phyloP scores from a whole-genome alignment of 345 rosid species.

The Viola odorata region DNA sequence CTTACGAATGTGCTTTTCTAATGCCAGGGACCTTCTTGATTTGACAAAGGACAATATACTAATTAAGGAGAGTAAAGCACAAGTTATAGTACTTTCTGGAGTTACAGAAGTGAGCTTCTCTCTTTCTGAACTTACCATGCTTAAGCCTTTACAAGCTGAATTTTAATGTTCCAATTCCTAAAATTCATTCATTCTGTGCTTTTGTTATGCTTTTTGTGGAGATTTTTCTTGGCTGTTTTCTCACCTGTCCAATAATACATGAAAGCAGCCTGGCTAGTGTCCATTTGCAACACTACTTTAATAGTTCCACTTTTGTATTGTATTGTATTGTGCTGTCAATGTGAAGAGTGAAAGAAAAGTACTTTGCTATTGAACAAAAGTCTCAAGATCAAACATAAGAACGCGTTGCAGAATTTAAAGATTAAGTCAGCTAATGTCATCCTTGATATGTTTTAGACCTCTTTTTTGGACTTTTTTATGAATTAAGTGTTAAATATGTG shows the following conservation, averaged over 20 bases:
- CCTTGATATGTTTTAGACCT: neutral
- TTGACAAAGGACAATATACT: constrained; percentile 73
- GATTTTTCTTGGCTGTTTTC: neutral
- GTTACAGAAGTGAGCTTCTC: constrained; percentile 56
- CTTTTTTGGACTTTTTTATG: constrained; percentile 1
- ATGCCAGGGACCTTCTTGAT: constrained; percentile 70
- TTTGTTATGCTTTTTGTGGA: neutral
- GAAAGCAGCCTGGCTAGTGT: no score
- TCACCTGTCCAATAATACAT: neutral
- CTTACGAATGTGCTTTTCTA: neutral
- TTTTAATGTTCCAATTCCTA: neutral
- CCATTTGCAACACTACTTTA: no score
- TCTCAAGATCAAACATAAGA: neutral
- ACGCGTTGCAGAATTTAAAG: no score
- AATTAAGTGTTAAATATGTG: neutral
- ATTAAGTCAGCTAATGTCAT: neutral
- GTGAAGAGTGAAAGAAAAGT: no score
- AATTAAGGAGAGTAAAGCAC: constrained; percentile 71
- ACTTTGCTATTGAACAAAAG: no score
- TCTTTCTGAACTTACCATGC: neutral
- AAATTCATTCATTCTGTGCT: neutral
- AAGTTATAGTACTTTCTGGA: constrained; percentile 61
- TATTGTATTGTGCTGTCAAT: no score
- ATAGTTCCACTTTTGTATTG: no score
- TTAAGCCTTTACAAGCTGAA: neutral